Evolutionary conservation across 1,284 basidiomycete genomes (phyloP), one percentile per base, ranked within the genome.

Genomic region (Fistulina hepatica): DNA sequence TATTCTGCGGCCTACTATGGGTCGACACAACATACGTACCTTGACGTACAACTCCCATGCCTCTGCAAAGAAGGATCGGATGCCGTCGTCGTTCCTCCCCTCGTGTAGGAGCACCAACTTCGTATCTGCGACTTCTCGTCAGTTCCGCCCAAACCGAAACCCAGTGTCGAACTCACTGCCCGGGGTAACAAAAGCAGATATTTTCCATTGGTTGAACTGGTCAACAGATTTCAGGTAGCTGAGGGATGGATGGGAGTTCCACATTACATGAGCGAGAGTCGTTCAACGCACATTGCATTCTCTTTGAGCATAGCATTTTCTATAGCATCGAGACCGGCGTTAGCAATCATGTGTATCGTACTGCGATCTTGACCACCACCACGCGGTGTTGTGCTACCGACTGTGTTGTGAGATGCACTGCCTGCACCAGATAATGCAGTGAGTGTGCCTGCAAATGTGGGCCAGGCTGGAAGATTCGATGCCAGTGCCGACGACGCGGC

Each of bases 181-280:
- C 3, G 90, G 81, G 1, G 92, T 94, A 11, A 95, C 69, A 60
- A 94, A 97, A 21, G 86, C 90, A 7, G 92, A 95, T 13, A 95
- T 79, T 2, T 76, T 90, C 92, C 93, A 97, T 55, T 97, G 92
- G 54, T 97, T 95, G 63, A 95, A 93, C 61, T 82, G 86, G 69
- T 97, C 92, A 40, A 95, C 78, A 13, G 77, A 76, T 55, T 91
- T 92, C 42, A 94, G 67, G 58, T 94, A 94, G 80, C 92, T 95
- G 53, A 16, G 25, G 36, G 16, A 25, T 10, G 24, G 7, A 25
- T 35, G 10, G 40, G 16, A n/a, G 21, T 7, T 24, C n/a, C 19
- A 25, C 51, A 40, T 23, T 30, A 33, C 40, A 32, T 32, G 34
- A 36, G 20, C 15, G 16, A 5, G 5, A 6, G 28, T 15, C 26